Base-by-base conservation (phyloP, 192 early-diverging fungal genomes). In the Linnemannia schmuckeri region DNA sequence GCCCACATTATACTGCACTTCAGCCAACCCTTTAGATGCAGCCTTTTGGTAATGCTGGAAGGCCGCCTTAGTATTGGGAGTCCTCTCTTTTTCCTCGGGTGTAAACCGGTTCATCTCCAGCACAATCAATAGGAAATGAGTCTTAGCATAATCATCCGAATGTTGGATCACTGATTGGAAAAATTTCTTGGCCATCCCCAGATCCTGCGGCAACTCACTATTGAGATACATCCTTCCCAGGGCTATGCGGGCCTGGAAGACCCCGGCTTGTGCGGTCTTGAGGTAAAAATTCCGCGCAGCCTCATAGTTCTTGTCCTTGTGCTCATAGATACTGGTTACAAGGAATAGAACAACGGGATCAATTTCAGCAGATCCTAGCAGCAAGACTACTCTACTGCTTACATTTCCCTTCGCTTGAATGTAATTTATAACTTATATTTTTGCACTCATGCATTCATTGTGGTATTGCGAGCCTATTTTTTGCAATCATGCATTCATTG, bases 1-100 rank as follows among this genome's bases (percentile, higher is more conserved):
- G 2, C 88, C 92, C 0, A 92, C 86, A 72, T 92, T 92, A 63
- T 92, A 92, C 42, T 92, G 92, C 10, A 90, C 92, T 72, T 92
- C 90, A 17, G 90, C 75, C 61, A 92, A 49, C 2, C 90, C 92
- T 75, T 88, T 92, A n/a, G 90, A 79, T 0, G 90, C 89, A 1
- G 90, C 92, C 38, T 85, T 87, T 81, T 89, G 90, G 72, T 86
- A 91, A 77, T 90, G 81, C n/a, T 90, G 85, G 57, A 92, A 92
- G 0, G 89, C 89, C 3, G 24, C 76, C 82, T 74, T 83, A 40
- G 69, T 80, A 77, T 77, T 90, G 47, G 44, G 80, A 57, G 46
- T 85, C 18, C 8, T 41, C 52, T 24, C 80, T 71, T 46, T 74
- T 33, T 44, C 76, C 71, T 63, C 44, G 24, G 69, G 27, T 47